Conservation (phyloP, 1,284 basidiomycete genomes). For the Ustilago tritici region DNA sequence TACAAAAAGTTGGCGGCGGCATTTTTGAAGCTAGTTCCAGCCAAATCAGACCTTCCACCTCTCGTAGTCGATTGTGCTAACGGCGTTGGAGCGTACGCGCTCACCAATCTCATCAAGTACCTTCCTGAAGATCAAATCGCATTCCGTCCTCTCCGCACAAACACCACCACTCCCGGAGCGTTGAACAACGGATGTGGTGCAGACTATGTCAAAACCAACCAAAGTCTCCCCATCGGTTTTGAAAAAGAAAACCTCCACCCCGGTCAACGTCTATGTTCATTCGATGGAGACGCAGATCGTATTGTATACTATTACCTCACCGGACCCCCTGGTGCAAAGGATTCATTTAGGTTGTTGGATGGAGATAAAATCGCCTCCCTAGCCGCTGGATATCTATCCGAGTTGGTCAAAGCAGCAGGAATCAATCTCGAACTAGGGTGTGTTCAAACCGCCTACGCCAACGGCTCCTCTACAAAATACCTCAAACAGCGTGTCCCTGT, state of each 20-base stretch:
- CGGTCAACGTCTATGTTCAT: constrained; percentile 86
- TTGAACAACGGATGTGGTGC: constrained; percentile 90
- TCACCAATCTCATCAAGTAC: constrained; percentile 60
- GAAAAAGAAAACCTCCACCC: constrained; percentile 60
- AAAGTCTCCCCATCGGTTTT: constrained; percentile 63
- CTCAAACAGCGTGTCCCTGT: constrained; percentile 80
- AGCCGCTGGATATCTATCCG: constrained; percentile 91
- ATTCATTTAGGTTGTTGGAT: constrained; percentile 89
- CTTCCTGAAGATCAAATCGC: constrained; percentile 56
- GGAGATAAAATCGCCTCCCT: constrained; percentile 98
- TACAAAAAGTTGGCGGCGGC: constrained; percentile 85
- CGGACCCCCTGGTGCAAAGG: constrained; percentile 75
- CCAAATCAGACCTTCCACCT: constrained; percentile 69
- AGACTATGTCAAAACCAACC: constrained; percentile 91
- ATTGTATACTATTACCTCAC: constrained; percentile 88
- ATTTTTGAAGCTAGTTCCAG: constrained; percentile 81
- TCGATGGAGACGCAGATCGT: constrained; percentile 97
- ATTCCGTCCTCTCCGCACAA: constrained; percentile 58
- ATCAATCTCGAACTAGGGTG: constrained; percentile 72
- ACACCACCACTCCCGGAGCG: constrained; percentile 76
- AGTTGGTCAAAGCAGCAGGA: constrained; percentile 76
- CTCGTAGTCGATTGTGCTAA: constrained; percentile 96
- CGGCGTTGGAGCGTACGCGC: constrained; percentile 82
- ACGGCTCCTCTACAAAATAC: constrained; percentile 93
- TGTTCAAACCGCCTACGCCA: constrained; percentile 98